A percentile compares a stretch with the other conserved stretches of the same genome.
These are phyloP conservation scores for Gaillardinia entomophila DNA, from an alignment of 805 yeast genomes.

Conservation along the genomic window DNA sequence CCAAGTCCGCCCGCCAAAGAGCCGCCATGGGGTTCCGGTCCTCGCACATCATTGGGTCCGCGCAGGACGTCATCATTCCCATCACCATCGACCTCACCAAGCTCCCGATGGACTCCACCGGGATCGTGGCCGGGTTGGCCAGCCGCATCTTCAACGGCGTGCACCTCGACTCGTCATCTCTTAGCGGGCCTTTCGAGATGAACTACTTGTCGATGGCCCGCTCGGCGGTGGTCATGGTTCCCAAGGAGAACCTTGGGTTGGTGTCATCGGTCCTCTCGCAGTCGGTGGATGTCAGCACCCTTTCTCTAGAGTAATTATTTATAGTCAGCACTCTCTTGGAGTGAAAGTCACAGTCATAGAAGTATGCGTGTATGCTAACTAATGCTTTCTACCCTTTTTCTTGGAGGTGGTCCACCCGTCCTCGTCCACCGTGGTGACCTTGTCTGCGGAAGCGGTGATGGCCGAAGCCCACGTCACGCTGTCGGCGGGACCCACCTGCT, in stretches of 20 bases:
- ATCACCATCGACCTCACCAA: conserved; percentile 47
- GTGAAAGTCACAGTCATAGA: too few relatives aligned
- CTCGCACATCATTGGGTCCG: conserved; percentile 46
- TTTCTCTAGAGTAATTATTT: too few relatives aligned
- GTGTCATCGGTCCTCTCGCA: conserved; percentile 25
- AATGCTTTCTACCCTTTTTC: conserved; percentile 31
- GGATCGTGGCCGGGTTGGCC: conserved; percentile 64
- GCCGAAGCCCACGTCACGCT: conserved; percentile 72
- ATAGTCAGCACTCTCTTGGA: too few relatives aligned
- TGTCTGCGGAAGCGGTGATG: conserved; percentile 39
- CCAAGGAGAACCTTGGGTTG: conserved; percentile 39
- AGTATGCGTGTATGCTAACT: too few relatives aligned
- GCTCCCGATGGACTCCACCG: conserved; percentile 55
- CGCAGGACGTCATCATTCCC: conserved; percentile 53
- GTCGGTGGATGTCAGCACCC: too few relatives aligned
- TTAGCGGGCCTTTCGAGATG: conserved; percentile 38
- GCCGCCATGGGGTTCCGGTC: conserved; percentile 34
- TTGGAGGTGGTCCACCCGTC: conserved; percentile 43
- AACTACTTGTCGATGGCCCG: conserved; percentile 56
- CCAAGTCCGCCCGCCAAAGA: conserved; percentile 32
- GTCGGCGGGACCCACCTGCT: conserved; percentile 34
- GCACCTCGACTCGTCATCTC: conserved; percentile 7
- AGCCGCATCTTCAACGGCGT: conserved; percentile 36
- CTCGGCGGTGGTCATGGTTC: conserved; percentile 55
- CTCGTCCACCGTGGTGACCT: conserved; percentile 33